A percentile compares a stretch with the other conserved stretches of the same genome.
phyloP scores from a whole-genome alignment of 1,139 yeast genomes.

The Saccharomyces hybrid region DNA sequence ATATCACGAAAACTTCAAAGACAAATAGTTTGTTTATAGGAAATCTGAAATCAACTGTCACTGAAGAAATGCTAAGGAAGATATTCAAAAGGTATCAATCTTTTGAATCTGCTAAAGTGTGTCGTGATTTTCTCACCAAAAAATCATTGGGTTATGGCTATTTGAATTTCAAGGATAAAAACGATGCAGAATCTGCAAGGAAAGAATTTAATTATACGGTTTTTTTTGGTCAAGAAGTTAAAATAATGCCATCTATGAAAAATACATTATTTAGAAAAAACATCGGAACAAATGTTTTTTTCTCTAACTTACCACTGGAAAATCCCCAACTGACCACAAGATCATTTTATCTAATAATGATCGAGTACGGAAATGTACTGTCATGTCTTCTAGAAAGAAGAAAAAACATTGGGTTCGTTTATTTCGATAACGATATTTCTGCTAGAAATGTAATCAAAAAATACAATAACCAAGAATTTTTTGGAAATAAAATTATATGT shows the following conservation, averaged over 20 bases:
- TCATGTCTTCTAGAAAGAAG: slow-evolving; percentile 39
- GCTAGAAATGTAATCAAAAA: slow-evolving; percentile 37
- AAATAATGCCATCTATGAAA: slow-evolving; percentile 47
- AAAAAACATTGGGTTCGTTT: slow-evolving; percentile 41
- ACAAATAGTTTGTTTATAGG: slow-evolving; percentile 33
- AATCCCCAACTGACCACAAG: slow-evolving; percentile 34
- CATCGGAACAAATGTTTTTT: slow-evolving; percentile 26
- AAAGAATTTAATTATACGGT: slow-evolving; percentile 39
- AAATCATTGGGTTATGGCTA: slow-evolving; percentile 46
- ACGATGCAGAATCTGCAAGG: slow-evolving; percentile 37
- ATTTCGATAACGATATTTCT: slow-evolving; percentile 34
- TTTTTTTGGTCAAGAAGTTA: slow-evolving; percentile 37
- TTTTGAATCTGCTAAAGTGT: slow-evolving; percentile 41
- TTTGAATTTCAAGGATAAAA: slow-evolving; percentile 36
- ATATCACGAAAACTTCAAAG: background rate
- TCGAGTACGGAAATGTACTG: slow-evolving; percentile 35
- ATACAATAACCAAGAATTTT: slow-evolving; percentile 30
- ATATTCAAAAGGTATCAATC: slow-evolving; percentile 35
- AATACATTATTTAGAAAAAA: slow-evolving; percentile 23
- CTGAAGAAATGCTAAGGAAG: slow-evolving; percentile 34
- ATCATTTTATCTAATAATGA: slow-evolving; percentile 38
- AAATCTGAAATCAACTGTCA: slow-evolving; percentile 35
- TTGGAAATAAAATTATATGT: slow-evolving; percentile 29
- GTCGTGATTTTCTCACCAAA: slow-evolving; percentile 35
- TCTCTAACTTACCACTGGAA: slow-evolving; percentile 33